Evolutionary conservation across 306 rosid genomes (phyloP), one percentile per base, ranked within the genome.

Genomic region (Quercus bicolor): DNA sequence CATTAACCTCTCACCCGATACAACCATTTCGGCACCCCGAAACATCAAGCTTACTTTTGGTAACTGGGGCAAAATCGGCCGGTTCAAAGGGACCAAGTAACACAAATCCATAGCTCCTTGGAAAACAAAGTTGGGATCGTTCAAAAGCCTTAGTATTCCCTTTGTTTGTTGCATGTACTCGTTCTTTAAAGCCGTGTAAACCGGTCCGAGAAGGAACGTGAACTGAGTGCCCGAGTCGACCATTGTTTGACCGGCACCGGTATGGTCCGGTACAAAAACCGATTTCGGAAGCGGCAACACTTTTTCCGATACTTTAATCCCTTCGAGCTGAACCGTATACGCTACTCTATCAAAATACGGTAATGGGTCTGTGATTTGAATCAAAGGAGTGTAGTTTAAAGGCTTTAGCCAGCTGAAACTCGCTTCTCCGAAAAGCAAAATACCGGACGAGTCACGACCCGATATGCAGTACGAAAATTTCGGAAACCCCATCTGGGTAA

Each of bases 191-290:
- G 94, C 92, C 0, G 92, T 75, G 90, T 91, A 94, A 53, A 88
- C 98, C 70, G 97, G 82, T 3, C 97, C 97, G 5, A 91, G 91
- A 2, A 94, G 93, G 54, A 94, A 87, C 3, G 94, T 91, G 79
- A 94, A 94, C 80, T 91, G 97, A 0, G 97, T 91, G 0, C 98
- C 98, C 14, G 97, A 94, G 72, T 94, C 98, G 4, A 94, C 96
- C 89, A 91, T 94, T 4, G 98, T 90, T 55, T 94, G 98, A 18
- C 98, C 97, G 40, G 98, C 97, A 21, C 97, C 97, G 34, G 96
- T 90, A 34, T 94, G 98, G 69, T 94, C 97, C 23, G 98, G 96
- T 0, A 68, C 76, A 3, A 88, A 85, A 0, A 71, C 68, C 0
- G 96, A 74, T 31, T 89, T 85, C 20, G 92, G 88, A 1, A 91